Base-by-base conservation (phyloP, 1,139 yeast species). In the Saccharomyces hybrid region DNA sequence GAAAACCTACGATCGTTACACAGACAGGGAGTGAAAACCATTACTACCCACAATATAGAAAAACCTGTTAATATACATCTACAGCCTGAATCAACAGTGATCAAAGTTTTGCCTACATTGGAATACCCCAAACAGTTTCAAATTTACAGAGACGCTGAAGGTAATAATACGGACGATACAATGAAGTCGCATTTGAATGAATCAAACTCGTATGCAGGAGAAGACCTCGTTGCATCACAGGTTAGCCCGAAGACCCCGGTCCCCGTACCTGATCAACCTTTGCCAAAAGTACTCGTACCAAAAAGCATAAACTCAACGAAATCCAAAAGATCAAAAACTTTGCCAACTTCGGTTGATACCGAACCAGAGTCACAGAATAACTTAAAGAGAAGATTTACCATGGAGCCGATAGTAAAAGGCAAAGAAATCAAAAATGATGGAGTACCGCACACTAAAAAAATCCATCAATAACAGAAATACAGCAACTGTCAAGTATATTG, bases 221-320 rank as follows among this genome's bases (percentile, higher is more conserved):
- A 20, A 20, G 23, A 20, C 23, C 23, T 20, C 23, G 23, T 20
- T 20, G 23, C 8, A 9, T 16, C 51, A 4, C 41, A 48, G 13
- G 49, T 50, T 27, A 58, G 23, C 32, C 64, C 67, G 2, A 58
- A 60, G 28, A 60, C 69, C 1, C 69, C 68, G 1, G 57, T 66
- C 4, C 70, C 71, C 1, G 56, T 67, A 0, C 70, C 71, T 14
- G 71, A 66, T 48, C 66, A 59, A 32, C 68, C 68, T 1, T 52
- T 59, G 14, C 57, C 66, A 7, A 62, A 59, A 41, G 65, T 63
- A 2, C 48, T 62, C 5, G 54, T 59, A 28, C 65, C 66, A 1
- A 60, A 62, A 47, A 62, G 64, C 50, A 55, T 64, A 9, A 64
- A 63, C 32, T 60, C 67, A 0, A 59, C 56, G 13, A 50, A 38